Base-by-base conservation (phyloP, 192 early-diverging fungal species). In the Chytriomyces sp. region DNA sequence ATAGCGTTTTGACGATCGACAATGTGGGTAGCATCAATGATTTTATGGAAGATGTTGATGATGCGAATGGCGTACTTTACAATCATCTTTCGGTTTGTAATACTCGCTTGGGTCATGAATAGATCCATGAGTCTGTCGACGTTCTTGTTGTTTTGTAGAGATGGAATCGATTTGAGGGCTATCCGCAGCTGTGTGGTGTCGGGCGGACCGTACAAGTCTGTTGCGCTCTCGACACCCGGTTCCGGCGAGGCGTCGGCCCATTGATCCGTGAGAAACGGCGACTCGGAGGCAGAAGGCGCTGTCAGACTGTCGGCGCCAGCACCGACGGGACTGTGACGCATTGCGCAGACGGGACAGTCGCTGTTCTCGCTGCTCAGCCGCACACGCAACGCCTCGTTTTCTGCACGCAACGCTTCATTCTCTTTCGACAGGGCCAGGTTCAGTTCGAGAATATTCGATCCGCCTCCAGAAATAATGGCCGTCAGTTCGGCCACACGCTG, bases 151-250 rank as follows among this genome's bases (percentile, higher is more conserved):
- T 75, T 53, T 48, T 64, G n/a, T 3, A 75, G 11, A 6, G 63
- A 48, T 20, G 73, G 73, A 23, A 75, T 47, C 20, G 9, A 46
- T 8, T 53, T 26, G 23, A 75, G 49, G 9, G 73, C 73, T 23
- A 75, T 64, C 11, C 46, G 23, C 11, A 64, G 23, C n/a, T 35
- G 49, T 28, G 50, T 64, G 20, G 18, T 48, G 64, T 75, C 64
- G 46, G 64, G 62, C 23, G 73, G 73, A 20, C 73, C 73, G 48
- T 75, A 75, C 23, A 75, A n/a, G 8, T 64, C 60, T 10, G 64
- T 66, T 6, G 73, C 73, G 53, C 53, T 57, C 53, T n/a, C 13
- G 20, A 20, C 20, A 5, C 53, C 53, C 16, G 53, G 53, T 57
- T 57, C 53, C 53, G 53, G 53, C 20, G 53, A 57, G 13, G 13